A percentile compares a stretch with the other conserved stretches of the same genome.
These are phyloP conservation scores for Yamadazyma mexicana DNA, from an alignment of 1,139 yeast genomes.

Conservation along the genomic window DNA sequence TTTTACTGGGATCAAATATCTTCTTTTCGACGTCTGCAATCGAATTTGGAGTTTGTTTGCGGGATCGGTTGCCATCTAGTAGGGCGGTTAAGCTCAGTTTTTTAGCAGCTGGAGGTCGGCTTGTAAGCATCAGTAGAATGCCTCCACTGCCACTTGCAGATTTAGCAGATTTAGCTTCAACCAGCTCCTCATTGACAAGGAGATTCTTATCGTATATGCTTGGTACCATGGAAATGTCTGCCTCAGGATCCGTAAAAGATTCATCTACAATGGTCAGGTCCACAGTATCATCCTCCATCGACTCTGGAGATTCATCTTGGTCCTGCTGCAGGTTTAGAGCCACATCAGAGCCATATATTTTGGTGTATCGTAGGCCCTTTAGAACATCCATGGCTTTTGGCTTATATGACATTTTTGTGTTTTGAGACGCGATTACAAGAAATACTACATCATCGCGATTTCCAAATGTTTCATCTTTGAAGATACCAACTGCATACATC, in stretches of 20 bases:
- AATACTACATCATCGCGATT: neutral
- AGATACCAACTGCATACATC: no score
- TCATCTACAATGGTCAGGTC: neutral
- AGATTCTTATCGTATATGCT: neutral
- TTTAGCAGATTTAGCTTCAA: neutral
- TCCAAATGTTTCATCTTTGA: neutral
- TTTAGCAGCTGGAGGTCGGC: neutral
- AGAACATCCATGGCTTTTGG: neutral
- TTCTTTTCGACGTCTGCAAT: constrained; percentile 29
- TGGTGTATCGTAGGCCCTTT: neutral
- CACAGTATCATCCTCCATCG: neutral
- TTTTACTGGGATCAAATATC: constrained; percentile 21
- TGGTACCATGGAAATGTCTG: neutral
- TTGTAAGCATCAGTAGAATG: neutral
- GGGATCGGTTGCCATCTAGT: constrained; percentile 2
- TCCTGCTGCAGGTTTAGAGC: neutral
- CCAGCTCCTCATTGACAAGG: neutral
- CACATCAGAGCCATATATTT: neutral
- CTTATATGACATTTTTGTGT: neutral
- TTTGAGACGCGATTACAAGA: neutral
- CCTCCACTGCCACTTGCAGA: neutral
- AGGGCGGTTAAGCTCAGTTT: neutral
- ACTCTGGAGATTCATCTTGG: neutral
- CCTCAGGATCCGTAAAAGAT: neutral
- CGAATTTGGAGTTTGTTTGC: neutral